Conservation (phyloP, 179 eudicot genomes). For the Gypsophila paniculata region DNA sequence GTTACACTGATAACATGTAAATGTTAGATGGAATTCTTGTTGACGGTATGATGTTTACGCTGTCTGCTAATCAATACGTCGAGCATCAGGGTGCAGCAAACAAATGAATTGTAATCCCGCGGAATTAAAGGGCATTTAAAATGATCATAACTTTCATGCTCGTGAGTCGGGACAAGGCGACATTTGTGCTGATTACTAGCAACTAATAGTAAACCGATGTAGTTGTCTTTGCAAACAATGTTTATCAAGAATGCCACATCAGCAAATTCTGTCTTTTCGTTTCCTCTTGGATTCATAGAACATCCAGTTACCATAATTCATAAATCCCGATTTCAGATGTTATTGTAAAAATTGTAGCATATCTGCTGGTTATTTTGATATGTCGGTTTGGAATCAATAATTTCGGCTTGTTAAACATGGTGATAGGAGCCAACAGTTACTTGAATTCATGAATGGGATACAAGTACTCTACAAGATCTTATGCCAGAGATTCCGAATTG, state of each 20-base stretch:
- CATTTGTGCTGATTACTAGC: background rate
- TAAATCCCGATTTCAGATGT: background rate
- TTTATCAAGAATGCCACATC: background rate
- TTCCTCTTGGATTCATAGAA: background rate
- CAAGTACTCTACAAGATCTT: slow-evolving; percentile 39
- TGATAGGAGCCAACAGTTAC: slow-evolving; percentile 49
- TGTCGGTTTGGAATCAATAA: background rate
- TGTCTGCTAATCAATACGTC: background rate
- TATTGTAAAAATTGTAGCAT: no score
- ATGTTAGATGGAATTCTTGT: background rate
- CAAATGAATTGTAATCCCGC: background rate
- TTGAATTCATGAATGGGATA: slow-evolving; percentile 58
- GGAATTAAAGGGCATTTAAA: background rate
- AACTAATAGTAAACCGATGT: background rate
- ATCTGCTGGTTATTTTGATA: background rate
- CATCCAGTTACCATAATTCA: background rate
- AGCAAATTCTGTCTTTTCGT: no score
- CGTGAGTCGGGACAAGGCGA: background rate
- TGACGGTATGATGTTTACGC: background rate
- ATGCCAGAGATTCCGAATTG: slow-evolving; percentile 74
- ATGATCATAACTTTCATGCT: slow-evolving; percentile 10
- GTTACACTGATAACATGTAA: no score
- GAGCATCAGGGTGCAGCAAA: background rate
- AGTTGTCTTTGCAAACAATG: background rate
- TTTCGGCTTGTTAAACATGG: slow-evolving; percentile 13